Evolutionary conservation across 2,329 filamentous ascomycete species (phyloP).

Genomic region (Cercospora canescens): DNA sequence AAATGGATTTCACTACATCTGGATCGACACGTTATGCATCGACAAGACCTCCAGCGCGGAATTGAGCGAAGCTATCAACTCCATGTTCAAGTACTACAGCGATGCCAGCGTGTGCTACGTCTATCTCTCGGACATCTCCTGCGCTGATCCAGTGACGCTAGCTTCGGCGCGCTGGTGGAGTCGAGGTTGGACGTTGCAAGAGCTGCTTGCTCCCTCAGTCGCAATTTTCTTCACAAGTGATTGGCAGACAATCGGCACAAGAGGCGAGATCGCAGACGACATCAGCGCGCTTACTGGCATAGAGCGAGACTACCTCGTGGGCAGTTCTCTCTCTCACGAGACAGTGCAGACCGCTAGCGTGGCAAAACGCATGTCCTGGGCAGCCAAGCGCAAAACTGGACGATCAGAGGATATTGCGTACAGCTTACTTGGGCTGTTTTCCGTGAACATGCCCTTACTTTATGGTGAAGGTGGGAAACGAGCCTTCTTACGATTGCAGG

Average conservation of each 20-base stretch:
- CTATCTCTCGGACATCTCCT: constrained; percentile 10
- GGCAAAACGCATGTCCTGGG: background rate
- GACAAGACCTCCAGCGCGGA: constrained; percentile 22
- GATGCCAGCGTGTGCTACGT: constrained; percentile 19
- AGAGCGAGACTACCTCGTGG: background rate
- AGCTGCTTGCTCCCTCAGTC: background rate
- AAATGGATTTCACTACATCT: constrained; percentile 9
- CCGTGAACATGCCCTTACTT: background rate
- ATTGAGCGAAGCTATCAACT: constrained; percentile 15
- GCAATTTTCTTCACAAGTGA: background rate
- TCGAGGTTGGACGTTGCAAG: background rate
- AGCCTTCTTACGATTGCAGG: background rate
- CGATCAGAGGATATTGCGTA: background rate
- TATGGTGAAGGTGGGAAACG: background rate
- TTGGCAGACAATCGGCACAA: background rate
- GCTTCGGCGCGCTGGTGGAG: too few species aligned
- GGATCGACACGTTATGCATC: constrained; percentile 29
- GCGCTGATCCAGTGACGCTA: background rate
- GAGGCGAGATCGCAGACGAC: background rate
- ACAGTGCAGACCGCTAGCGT: background rate
- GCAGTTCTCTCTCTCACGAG: background rate
- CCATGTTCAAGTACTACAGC: constrained; percentile 12
- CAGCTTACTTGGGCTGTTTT: background rate
- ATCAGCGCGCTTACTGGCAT: background rate
- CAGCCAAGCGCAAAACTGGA: background rate